Percentiles rank a stretch among this genome's conserved stretches.
phyloP scores from a whole-genome alignment of 768 basidiomycete species.

The Amanita rimosa region DNA sequence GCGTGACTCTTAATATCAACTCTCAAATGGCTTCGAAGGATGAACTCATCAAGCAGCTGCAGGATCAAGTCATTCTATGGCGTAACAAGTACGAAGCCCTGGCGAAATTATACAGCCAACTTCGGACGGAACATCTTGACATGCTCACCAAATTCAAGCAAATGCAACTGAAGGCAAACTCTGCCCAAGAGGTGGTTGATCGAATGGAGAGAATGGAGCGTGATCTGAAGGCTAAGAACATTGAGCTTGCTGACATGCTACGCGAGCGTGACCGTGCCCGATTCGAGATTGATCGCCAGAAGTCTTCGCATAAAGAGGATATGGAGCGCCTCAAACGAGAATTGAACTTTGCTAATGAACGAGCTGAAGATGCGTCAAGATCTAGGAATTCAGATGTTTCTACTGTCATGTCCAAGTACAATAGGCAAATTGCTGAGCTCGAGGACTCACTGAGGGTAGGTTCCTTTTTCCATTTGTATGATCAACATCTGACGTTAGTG shows the following conservation, averaged over 20 bases:
- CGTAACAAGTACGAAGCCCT: conserved; percentile 98
- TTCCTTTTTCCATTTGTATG: conserved; percentile 1
- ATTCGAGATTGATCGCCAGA: conserved; percentile 90
- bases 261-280: conserved; percentile 92
- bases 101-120: conserved; percentile 96
- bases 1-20: conserved; percentile 63
- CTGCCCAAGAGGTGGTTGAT: conserved; percentile 95
- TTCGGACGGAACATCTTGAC: conserved; percentile 94
- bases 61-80: conserved; percentile 95
- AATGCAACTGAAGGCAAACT: conserved; percentile 95
- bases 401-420: conserved; percentile 80
- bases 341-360: conserved; percentile 89
- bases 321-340: conserved; percentile 87
- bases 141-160: conserved; percentile 96
- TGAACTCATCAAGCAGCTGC: conserved; percentile 88
- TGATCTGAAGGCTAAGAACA: conserved; percentile 95
- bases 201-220: conserved; percentile 99
- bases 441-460: conserved; percentile 88
- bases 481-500: conserved; percentile 5
- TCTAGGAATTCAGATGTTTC: conserved; percentile 93
- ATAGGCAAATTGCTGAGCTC: conserved; percentile 91
- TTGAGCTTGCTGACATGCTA: conserved; percentile 98
- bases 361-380: conserved; percentile 88
- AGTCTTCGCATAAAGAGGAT: conserved; percentile 92
- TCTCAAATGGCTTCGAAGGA: conserved; percentile 89